These are phyloP conservation scores for Fusarium chaquense DNA, from an alignment of 2,329 filamentous ascomycete genomes.

Conservation along the genomic window DNA sequence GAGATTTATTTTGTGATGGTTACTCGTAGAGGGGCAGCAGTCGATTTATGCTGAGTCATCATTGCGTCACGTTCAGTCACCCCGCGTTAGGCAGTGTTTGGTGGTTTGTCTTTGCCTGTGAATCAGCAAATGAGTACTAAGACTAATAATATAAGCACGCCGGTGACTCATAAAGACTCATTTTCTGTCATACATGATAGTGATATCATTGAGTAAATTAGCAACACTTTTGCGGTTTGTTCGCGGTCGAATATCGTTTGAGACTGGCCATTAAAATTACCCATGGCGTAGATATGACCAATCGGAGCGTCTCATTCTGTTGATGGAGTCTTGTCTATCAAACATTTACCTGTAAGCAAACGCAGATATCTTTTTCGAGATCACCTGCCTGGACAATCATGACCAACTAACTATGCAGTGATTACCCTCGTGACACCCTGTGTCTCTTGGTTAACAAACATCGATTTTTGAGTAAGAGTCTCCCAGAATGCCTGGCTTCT, in stretches of 20 bases:
- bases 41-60: constrained; percentile 21
- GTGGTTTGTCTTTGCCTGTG: too few relatives aligned
- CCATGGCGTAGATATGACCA: neutral
- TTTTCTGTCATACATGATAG: neutral
- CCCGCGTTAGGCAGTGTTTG: neutral
- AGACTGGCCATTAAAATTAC: neutral
- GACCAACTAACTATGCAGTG: neutral
- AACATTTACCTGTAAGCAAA: neutral
- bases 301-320: neutral
- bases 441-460: too few relatives aligned
- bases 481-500: neutral
- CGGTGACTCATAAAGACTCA: neutral
- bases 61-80: constrained; percentile 7
- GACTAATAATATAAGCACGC: too few relatives aligned
- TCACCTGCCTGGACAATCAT: neutral
- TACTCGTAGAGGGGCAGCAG: constrained; percentile 13
- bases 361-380: too few relatives aligned
- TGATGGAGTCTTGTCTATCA: neutral
- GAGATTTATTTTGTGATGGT: constrained; percentile 8
- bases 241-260: neutral
- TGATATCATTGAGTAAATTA: neutral
- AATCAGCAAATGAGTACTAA: neutral
- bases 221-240: neutral
- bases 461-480: neutral
- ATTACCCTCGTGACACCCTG: neutral